These are phyloP conservation scores for Blepharisma stoltei DNA, from an alignment of 73 alveolate genomes.

Conservation along the genomic window DNA sequence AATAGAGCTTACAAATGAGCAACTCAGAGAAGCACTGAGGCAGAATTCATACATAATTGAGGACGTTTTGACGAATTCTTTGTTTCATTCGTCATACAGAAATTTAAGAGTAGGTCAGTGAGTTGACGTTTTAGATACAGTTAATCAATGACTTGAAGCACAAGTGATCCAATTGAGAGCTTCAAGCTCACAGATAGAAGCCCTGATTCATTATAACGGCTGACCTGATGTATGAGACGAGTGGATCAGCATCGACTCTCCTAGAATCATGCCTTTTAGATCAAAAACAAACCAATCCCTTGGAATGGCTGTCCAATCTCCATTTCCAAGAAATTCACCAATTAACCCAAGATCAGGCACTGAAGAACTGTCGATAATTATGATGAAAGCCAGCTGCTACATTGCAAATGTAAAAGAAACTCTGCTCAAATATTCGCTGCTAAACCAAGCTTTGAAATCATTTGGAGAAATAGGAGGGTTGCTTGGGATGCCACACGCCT, in stretches of 20 bases:
- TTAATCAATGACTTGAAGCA: slow-evolving; percentile 90
- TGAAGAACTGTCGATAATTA: not conserved
- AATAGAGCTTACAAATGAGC: too few relatives aligned
- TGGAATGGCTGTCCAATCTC: slow-evolving; percentile 27
- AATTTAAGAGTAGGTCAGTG: slow-evolving; percentile 63
- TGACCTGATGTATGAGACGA: slow-evolving; percentile 94
- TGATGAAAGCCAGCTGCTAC: not conserved
- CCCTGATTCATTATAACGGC: slow-evolving; percentile 84
- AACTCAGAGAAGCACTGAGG: too few relatives aligned
- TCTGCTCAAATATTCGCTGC: not conserved
- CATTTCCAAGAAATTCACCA: slow-evolving; percentile 72
- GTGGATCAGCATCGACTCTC: slow-evolving; percentile 73
- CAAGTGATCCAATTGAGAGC: slow-evolving; percentile 69
- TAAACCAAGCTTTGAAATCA: not conserved
- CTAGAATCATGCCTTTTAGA: slow-evolving; percentile 74
- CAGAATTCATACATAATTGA: too few relatives aligned
- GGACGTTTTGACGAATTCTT: too few relatives aligned
- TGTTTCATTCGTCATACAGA: too few relatives aligned
- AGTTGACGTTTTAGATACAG: slow-evolving; percentile 89
- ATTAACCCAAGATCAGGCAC: slow-evolving; percentile 68
- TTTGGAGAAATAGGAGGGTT: not conserved
- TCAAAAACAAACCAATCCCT: slow-evolving; percentile 75
- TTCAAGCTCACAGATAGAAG: slow-evolving; percentile 43
- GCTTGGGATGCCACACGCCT: not conserved
- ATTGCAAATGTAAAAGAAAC: slow-evolving; percentile 4